Evolutionary conservation across 2,329 filamentous ascomycete species (phyloP).

Genomic region (Pochonia chlamydosporia): DNA sequence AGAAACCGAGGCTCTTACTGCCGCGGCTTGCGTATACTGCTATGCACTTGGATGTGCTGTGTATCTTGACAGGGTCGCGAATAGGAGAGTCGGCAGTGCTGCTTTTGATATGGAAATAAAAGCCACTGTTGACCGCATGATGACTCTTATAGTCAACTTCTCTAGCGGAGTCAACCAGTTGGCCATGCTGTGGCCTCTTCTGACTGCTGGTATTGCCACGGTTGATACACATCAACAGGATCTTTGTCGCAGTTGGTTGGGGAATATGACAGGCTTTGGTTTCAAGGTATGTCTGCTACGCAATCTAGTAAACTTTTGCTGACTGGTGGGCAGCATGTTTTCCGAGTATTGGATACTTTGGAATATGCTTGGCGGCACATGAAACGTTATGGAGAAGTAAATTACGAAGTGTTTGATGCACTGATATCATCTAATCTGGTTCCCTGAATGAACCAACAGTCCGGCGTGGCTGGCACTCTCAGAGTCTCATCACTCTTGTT

Average conservation of each 20-base stretch:
- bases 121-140: no score
- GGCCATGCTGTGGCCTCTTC: no score
- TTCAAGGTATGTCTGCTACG: not conserved
- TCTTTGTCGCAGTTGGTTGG: no score
- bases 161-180: no score
- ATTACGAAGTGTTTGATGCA: constrained; percentile 10
- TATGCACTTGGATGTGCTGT: constrained; percentile 10
- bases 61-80: constrained; percentile 10
- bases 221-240: no score
- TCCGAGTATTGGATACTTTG: constrained; percentile 10
- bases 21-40: constrained; percentile 9
- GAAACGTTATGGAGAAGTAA: constrained; percentile 1
- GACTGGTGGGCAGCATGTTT: constrained; percentile 10
- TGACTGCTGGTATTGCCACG: no score
- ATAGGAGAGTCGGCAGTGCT: constrained; percentile 2
- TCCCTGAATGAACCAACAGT: no score
- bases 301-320: constrained; percentile 6
- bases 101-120: constrained; percentile 5
- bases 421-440: constrained; percentile 11
- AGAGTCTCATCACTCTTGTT: no score
- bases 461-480: no score
- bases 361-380: constrained; percentile 9
- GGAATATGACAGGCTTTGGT: no score
- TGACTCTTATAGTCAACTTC: no score
- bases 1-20: constrained; percentile 7